Base-by-base conservation (phyloP, 129 eudicot genomes). In the Tanacetum coccineum region DNA sequence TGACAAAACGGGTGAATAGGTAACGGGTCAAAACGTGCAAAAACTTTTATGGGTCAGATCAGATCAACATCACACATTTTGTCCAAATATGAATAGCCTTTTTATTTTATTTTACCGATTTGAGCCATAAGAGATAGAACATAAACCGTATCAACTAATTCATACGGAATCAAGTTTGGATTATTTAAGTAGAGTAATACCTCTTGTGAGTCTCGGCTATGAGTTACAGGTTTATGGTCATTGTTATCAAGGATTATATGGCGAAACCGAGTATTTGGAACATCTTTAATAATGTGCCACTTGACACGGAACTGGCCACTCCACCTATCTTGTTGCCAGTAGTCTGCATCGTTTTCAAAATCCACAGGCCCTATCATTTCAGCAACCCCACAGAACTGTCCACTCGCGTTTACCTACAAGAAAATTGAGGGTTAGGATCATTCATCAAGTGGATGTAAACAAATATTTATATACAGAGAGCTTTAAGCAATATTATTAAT, bases 301-400 rank as follows among this genome's bases (percentile, higher is more conserved):
- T 78, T 74, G 12, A 88, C 96, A 64, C 89, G 87, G 64, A 88
- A 85, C 84, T 81, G 89, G 11, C 96, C 93, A 65, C 87, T 85
- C 96, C 96, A 88, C 73, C 96, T 78, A 79, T 88, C 93, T 71
- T 85, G 96, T 72, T 85, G 92, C 96, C 93, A 88, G 79, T 88
- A 79, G 13, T 85, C 81, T 47, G 93, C 93, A 75, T 85, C 70
- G 18, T 76, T 79, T 64, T 88, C 89, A 65, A 88, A 88, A 74
- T 88, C 96, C 7, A 88, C 87, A 9, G 89, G 79, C 54, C 96
- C 93, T 7, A 76, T 59, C 96, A 88, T 88, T 81, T 88, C 93
- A 28, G 96, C 92, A 45, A 88, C 83, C 6, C 96, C 96, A 55
- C 93, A 88, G 60, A 88, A 85, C 47, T 88, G 96, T 28, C 93